Evolutionary conservation across 1,284 basidiomycete species (phyloP), one percentile per base, ranked within the genome.

Genomic region (Rhodotorula glutinis): DNA sequence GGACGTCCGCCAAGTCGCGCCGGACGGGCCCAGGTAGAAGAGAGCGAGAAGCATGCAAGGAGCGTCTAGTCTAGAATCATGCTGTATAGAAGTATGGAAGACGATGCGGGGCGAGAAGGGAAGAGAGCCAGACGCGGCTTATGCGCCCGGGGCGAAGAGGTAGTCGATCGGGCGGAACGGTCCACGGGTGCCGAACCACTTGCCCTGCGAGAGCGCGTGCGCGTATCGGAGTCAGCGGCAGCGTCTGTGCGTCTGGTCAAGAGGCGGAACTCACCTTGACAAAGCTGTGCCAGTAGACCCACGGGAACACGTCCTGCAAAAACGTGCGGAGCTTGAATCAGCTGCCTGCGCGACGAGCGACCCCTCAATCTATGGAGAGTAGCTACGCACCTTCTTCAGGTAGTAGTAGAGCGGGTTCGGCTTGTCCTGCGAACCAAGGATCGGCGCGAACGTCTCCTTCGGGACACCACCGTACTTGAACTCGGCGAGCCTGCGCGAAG

Each of bases 231-330:
- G n/a, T n/a, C n/a, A n/a, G n/a, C n/a, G n/a, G n/a, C n/a, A n/a
- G n/a, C n/a, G n/a, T n/a, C n/a, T n/a, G n/a, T n/a, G n/a, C n/a
- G n/a, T n/a, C n/a, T n/a, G n/a, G n/a, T n/a, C n/a, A n/a, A n/a
- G 16, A 33, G 5, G 38, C 16, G 16, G 3, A 21, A 47, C 62
- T 65, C 30, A 60, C 84, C 76, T 84, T 82, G 76, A 92, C 86
- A 86, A 92, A 89, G 65, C 84, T 82, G 70, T 87, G 86, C 85
- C 89, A 98, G 83, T 98, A 98, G 1, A 85, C 87, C 79, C 83
- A 85, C 10, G 94, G 94, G 84, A 98, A 94, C 66, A 96, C 73
- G 74, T 91, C 87, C 85, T 38, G 19, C 25, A 11, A 41, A n/a
- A 14, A 25, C n/a, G n/a, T n/a, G 21, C 19, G 4, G n/a, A 5